Conservation (phyloP, 352 stramenopile species). For the Globisporangium heterothallicum region DNA sequence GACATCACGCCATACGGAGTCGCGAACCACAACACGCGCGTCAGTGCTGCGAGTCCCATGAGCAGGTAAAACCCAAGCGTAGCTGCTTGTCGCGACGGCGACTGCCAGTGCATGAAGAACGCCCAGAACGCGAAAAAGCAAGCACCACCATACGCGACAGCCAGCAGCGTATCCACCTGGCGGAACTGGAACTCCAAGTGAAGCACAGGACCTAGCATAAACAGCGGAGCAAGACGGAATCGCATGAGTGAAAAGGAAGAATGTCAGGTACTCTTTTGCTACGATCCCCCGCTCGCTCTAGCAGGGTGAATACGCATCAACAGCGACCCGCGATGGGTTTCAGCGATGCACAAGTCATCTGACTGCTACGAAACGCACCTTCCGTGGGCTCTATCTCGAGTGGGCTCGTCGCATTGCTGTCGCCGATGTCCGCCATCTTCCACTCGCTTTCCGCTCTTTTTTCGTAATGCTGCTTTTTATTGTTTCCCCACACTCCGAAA, state of each 20-base stretch:
- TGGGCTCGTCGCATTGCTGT: background rate
- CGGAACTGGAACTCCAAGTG: constrained; percentile 76
- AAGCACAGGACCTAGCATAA: constrained; percentile 40
- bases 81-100: constrained; percentile 42
- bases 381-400: background rate
- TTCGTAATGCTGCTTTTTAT: no score
- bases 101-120: constrained; percentile 65
- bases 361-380: background rate
- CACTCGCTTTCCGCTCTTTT: no score
- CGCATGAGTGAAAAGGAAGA: background rate
- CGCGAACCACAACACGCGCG: constrained; percentile 66
- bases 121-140: constrained; percentile 82
- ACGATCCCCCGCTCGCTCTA: no score
- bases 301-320: no score
- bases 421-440: background rate
- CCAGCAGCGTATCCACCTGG: constrained; percentile 75
- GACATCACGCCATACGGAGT: constrained; percentile 70
- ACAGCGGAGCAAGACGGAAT: background rate
- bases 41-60: constrained; percentile 58
- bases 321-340: no score
- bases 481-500: no score
- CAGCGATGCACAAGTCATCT: no score
- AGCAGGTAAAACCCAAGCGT: constrained; percentile 83
- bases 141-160: constrained; percentile 62
- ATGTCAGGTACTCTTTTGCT: no score